These are phyloP conservation scores for Amylocarpus encephaloides DNA, from an alignment of 2,329 filamentous ascomycete genomes.

Conservation along the genomic window DNA sequence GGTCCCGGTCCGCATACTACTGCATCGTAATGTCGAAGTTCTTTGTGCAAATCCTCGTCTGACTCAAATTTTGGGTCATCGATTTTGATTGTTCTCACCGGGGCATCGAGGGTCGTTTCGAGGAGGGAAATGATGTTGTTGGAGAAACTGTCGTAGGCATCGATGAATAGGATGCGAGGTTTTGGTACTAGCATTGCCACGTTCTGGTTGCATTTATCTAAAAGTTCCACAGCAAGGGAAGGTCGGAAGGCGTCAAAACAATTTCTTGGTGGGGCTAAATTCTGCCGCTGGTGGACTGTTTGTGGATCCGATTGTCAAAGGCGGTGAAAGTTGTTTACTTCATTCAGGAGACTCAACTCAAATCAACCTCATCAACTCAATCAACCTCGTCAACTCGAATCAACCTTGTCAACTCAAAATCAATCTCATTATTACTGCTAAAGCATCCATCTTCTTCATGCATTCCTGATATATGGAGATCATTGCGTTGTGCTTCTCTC, in stretches of 20 bases:
- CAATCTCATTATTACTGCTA: too few species aligned
- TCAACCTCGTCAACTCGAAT: too few species aligned
- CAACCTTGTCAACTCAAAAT: too few species aligned
- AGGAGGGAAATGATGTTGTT: constrained; percentile 89
- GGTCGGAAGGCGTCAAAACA: not conserved
- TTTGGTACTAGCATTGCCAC: constrained; percentile 27
- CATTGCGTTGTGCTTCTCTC: too few species aligned
- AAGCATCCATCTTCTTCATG: too few species aligned
- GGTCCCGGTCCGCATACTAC: constrained; percentile 89
- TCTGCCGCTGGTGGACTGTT: not conserved
- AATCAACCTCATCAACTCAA: too few species aligned
- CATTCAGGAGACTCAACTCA: too few species aligned
- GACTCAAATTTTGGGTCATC: constrained; percentile 50
- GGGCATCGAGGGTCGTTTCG: constrained; percentile 58
- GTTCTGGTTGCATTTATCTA: not conserved
- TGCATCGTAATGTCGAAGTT: constrained; percentile 63
- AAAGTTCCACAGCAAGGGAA: not conserved
- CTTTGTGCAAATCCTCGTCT: constrained; percentile 41
- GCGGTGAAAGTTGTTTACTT: not conserved
- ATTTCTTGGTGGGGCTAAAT: not conserved
- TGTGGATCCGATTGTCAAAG: not conserved
- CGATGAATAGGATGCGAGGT: constrained; percentile 70
- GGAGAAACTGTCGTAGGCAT: constrained; percentile 95
- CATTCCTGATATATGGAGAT: too few species aligned
- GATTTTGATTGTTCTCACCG: constrained; percentile 67